Conservation (phyloP, 2,329 filamentous ascomycete species). For the Huntiella omanensis region DNA sequence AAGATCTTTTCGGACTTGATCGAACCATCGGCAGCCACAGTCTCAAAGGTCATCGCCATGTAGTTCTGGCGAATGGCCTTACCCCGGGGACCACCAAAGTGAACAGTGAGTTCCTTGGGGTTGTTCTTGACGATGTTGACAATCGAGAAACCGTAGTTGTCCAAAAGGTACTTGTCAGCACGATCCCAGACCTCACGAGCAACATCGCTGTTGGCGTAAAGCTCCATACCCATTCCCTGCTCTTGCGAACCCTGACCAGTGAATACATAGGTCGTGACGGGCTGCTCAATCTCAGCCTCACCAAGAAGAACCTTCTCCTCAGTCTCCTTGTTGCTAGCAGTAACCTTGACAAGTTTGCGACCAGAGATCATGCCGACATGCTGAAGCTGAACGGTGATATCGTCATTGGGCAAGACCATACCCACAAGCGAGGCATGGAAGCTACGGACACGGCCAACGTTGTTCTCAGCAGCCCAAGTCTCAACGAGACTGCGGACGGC, state of each 20-base stretch:
- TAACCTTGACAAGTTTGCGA: conserved; percentile 98
- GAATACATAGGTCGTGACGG: conserved; percentile 91
- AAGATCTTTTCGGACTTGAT: conserved; percentile 99
- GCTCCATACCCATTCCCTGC: conserved; percentile 99
- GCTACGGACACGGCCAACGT: conserved; percentile 88
- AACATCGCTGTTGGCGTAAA: conserved; percentile 83
- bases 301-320: conserved; percentile 92
- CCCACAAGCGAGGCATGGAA: conserved; percentile 95
- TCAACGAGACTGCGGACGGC: conserved; percentile 90
- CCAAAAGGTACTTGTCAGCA: conserved; percentile 92
- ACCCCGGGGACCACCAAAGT: conserved; percentile 90
- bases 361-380: conserved; percentile 95
- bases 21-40: conserved; percentile 74
- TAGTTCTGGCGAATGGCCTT: conserved; percentile 98
- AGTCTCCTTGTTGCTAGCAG: conserved; percentile 84
- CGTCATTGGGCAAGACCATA: conserved; percentile 95
- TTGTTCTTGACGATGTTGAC: conserved; percentile 99
- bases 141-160: conserved; percentile 97
- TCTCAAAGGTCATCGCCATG: conserved; percentile 99
- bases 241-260: conserved; percentile 97
- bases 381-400: conserved; percentile 84
- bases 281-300: conserved; percentile 95
- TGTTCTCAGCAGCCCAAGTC: conserved; percentile 98
- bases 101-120: conserved; percentile 92
- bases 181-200: conserved; percentile 96